Conservation (phyloP, 192 early-diverging fungal species). For the Paraglomus brasilianum region DNA sequence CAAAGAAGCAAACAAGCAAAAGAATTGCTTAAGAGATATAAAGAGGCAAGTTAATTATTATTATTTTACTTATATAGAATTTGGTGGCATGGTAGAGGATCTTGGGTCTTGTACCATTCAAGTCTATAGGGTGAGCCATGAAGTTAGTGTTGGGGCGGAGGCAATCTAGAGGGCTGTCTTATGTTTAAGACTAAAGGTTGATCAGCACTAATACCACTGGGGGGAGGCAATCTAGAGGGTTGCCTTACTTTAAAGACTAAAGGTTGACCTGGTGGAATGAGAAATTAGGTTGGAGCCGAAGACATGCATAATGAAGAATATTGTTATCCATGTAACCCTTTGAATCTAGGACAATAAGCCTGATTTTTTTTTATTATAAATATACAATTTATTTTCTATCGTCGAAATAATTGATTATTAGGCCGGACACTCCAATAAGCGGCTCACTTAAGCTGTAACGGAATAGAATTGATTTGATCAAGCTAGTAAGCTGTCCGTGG, state of each 20-base stretch:
- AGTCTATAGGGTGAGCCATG: slow-evolving; percentile 14
- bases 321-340: slow-evolving; percentile 19
- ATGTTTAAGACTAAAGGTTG: slow-evolving; percentile 23
- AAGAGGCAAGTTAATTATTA: slow-evolving; percentile 1
- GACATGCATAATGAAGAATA: neutral
- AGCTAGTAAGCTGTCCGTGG: no score
- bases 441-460: no score
- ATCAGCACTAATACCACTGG: slow-evolving; percentile 5
- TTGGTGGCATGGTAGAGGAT: slow-evolving; percentile 6
- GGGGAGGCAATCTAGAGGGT: neutral
- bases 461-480: no score
- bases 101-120: slow-evolving; percentile 3
- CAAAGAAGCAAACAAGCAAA: slow-evolving; percentile 1
- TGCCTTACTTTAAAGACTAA: slow-evolving; percentile 14
- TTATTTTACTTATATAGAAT: slow-evolving; percentile 9
- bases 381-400: no score
- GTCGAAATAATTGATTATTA: no score
- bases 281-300: neutral
- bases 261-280: slow-evolving; percentile 16
- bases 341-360: slow-evolving; percentile 10
- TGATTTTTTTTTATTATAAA: no score
- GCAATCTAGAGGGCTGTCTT: slow-evolving; percentile 19
- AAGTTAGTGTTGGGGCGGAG: slow-evolving; percentile 13
- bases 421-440: no score
- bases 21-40: slow-evolving; percentile 9